These are phyloP conservation scores for Coemansia sp. DNA, from an alignment of 192 early-diverging fungal genomes.

Conservation along the genomic window DNA sequence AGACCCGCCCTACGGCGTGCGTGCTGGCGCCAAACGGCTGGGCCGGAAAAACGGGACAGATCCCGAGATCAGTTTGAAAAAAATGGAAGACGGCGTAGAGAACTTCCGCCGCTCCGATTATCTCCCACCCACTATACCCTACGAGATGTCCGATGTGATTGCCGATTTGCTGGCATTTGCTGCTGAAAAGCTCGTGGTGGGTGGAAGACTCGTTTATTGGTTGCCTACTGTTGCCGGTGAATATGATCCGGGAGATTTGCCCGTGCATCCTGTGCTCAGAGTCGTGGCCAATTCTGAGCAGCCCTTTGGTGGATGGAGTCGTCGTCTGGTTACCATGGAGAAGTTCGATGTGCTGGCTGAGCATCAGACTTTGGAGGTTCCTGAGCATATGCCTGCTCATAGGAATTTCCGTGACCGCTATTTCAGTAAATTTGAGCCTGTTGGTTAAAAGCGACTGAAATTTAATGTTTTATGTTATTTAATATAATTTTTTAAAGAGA, in stretches of 20 bases:
- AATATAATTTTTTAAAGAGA: too few species aligned
- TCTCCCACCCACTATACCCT: conserved; percentile 91
- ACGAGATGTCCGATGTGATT: conserved; percentile 93
- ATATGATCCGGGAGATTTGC: conserved; percentile 79
- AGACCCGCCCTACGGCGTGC: conserved; percentile 96
- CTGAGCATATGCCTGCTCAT: conserved; percentile 34
- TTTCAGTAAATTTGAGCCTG: conserved; percentile 41
- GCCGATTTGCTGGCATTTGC: conserved; percentile 85
- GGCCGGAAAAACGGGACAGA: conserved; percentile 61
- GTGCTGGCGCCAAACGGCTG: conserved; percentile 93
- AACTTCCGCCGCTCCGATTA: conserved; percentile 62
- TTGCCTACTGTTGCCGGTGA: conserved; percentile 90
- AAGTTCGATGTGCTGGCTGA: conserved; percentile 60
- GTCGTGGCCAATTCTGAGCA: conserved; percentile 94
- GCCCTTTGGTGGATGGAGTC: conserved; percentile 90
- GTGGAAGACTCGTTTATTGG: conserved; percentile 96
- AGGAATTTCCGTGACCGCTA: conserved; percentile 50
- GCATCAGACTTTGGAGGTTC: neutral
- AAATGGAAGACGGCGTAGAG: conserved; percentile 38
- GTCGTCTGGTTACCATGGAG: conserved; percentile 95
- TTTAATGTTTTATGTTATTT: too few species aligned
- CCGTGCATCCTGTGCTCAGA: conserved; percentile 77
- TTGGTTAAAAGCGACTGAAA: too few species aligned
- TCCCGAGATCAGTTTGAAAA: conserved; percentile 26
- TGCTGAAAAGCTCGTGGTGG: conserved; percentile 71